These are phyloP conservation scores for Protomyces inundatus DNA, from an alignment of 1,139 yeast species.

Conservation along the genomic window DNA sequence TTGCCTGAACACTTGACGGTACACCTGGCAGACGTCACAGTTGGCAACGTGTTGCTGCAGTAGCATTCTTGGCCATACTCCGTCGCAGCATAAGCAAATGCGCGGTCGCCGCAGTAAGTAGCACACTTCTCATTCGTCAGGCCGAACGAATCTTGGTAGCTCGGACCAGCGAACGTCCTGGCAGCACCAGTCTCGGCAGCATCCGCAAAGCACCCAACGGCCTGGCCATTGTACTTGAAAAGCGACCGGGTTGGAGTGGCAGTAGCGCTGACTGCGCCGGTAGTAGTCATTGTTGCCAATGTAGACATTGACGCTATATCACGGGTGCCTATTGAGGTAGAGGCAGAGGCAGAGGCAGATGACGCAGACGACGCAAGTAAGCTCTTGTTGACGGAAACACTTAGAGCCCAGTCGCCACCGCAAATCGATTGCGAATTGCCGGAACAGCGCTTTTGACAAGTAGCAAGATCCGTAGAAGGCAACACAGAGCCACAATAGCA, in stretches of 20 bases:
- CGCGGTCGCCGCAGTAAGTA: not conserved
- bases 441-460: slow-evolving; percentile 7
- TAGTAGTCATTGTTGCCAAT: too few relatives aligned
- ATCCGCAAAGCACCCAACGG: not conserved
- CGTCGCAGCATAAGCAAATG: slow-evolving; percentile 6
- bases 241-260: not conserved
- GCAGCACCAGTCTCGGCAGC: not conserved
- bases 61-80: slow-evolving; percentile 22
- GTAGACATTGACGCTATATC: too few relatives aligned
- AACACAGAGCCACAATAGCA: slow-evolving; percentile 1
- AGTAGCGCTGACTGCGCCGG: too few relatives aligned
- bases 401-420: slow-evolving; percentile 5
- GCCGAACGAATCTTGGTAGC: not conserved
- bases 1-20: slow-evolving; percentile 11
- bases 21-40: slow-evolving; percentile 4
- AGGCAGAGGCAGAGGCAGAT: slow-evolving; percentile 10
- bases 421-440: slow-evolving; percentile 7
- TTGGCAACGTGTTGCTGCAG: slow-evolving; percentile 7
- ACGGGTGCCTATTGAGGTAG: not conserved
- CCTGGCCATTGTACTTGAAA: not conserved
- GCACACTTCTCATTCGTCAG: slow-evolving; percentile 18
- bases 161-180: slow-evolving; percentile 5
- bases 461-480: not conserved
- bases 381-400: not conserved
- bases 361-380: slow-evolving; percentile 11